Percentiles rank a stretch among this genome's conserved stretches.
Conservation (phyloP, 192 early-diverging fungal species). For the Cladochytrium replicatum region DNA sequence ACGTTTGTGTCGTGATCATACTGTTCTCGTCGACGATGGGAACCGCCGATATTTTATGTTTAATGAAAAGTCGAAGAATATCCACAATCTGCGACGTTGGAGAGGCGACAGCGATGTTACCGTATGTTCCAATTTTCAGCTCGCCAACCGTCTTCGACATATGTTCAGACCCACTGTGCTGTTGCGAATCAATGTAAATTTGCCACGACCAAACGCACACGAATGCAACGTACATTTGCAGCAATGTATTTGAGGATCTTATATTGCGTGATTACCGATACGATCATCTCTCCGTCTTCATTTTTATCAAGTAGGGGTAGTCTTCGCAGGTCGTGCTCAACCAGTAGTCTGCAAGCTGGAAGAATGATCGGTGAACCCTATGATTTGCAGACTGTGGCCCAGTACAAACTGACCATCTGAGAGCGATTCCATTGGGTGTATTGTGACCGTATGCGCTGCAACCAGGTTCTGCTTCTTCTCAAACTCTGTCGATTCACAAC, state of each 20-base stretch:
- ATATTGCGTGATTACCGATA: conserved; percentile 83
- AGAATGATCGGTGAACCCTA: too few species aligned
- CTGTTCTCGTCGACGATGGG: conserved; percentile 84
- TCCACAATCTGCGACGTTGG: conserved; percentile 76
- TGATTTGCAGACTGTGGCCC: too few species aligned
- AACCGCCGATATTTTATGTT: conserved; percentile 79
- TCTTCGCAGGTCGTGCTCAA: conserved; percentile 76
- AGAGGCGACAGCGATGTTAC: conserved; percentile 67
- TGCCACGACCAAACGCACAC: neutral
- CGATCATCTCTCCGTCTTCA: conserved; percentile 74
- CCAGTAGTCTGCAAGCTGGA: conserved; percentile 58
- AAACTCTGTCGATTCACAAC: conserved; percentile 36
- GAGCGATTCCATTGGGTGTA: conserved; percentile 81
- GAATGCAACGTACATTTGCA: conserved; percentile 56
- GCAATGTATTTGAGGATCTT: conserved; percentile 83
- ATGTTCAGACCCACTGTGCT: too few species aligned
- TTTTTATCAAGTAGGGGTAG: conserved; percentile 77
- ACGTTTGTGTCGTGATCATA: too few species aligned
- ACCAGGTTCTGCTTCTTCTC: conserved; percentile 48
- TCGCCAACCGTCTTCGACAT: conserved; percentile 67
- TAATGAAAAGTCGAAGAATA: conserved; percentile 89
- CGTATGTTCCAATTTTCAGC: conserved; percentile 80
- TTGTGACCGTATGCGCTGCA: conserved; percentile 51
- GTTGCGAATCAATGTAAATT: too few species aligned
- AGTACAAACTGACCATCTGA: neutral